phyloP scores from a whole-genome alignment of 2,329 filamentous ascomycete species.

The Sarocladium brachiariae region DNA sequence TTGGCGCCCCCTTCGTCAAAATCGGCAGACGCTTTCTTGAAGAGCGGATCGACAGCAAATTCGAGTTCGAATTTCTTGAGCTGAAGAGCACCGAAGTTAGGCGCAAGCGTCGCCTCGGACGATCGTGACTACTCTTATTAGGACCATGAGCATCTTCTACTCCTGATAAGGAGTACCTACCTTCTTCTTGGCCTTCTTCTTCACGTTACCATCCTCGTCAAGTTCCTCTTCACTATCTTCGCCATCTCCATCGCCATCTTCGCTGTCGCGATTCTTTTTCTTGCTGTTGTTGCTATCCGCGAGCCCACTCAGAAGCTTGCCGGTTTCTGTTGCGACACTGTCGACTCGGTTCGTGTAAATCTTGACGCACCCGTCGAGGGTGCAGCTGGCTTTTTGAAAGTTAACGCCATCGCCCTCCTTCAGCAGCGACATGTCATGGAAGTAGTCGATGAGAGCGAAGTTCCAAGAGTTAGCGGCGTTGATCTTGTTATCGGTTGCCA shows the following conservation, averaged over 20 bases:
- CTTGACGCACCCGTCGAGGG: slow-evolving; percentile 95
- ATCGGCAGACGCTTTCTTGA: slow-evolving; percentile 97
- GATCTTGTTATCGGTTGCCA: slow-evolving; percentile 99
- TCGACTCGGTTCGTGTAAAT: slow-evolving; percentile 98
- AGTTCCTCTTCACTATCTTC: slow-evolving; percentile 60
- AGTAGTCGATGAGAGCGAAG: slow-evolving; percentile 99
- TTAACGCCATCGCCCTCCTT: slow-evolving; percentile 97
- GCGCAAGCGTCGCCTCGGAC: slow-evolving; percentile 87
- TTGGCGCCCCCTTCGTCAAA: slow-evolving; percentile 98
- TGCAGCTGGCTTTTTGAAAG: slow-evolving; percentile 97
- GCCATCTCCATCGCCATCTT: slow-evolving; percentile 62
- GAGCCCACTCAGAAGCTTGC: slow-evolving; percentile 86
- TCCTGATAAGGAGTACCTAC: slow-evolving; percentile 46
- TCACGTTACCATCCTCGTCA: slow-evolving; percentile 52
- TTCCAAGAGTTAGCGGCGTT: slow-evolving; percentile 99
- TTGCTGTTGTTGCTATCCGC: slow-evolving; percentile 79
- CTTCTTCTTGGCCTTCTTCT: slow-evolving; percentile 68
- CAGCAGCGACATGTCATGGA: slow-evolving; percentile 95
- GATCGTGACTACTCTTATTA: slow-evolving; percentile 49
- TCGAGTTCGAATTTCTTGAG: slow-evolving; percentile 97
- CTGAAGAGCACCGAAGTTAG: slow-evolving; percentile 80
- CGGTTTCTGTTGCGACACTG: slow-evolving; percentile 95
- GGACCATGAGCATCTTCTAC: too few relatives aligned
- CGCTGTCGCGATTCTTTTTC: slow-evolving; percentile 59
- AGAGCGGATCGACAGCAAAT: slow-evolving; percentile 93